A percentile compares a stretch with the other conserved stretches of the same genome.
These are phyloP conservation scores for Colletotrichum horii DNA, from an alignment of 2,329 filamentous ascomycete species.

Conservation along the genomic window DNA sequence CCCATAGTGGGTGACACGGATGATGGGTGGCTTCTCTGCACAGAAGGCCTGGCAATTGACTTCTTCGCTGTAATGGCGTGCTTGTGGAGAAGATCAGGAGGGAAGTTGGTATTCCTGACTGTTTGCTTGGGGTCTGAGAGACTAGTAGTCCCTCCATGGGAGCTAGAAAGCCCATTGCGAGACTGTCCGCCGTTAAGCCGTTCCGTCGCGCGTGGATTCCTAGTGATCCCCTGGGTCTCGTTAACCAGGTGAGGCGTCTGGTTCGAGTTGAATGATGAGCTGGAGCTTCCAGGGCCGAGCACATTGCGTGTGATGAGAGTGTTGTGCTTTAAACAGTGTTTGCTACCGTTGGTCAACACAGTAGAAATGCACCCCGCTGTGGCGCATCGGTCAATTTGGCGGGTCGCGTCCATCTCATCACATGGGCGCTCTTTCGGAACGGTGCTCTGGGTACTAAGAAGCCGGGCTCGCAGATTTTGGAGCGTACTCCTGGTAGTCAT, in stretches of 20 bases:
- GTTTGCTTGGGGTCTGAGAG: neutral
- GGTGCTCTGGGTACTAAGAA: neutral
- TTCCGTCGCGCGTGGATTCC: neutral
- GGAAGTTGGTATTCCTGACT: neutral
- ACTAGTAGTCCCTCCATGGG: neutral
- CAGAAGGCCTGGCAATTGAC: neutral
- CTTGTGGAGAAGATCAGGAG: slow-evolving; percentile 1
- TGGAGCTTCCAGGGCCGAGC: neutral
- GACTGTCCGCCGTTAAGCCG: neutral
- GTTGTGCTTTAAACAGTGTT: neutral
- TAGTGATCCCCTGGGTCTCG: neutral
- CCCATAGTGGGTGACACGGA: neutral
- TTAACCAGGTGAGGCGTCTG: neutral
- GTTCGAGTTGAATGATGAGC: neutral
- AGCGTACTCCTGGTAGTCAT: neutral
- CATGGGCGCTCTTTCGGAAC: neutral
- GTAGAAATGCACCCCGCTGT: neutral
- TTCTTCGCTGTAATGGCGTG: slow-evolving; percentile 1
- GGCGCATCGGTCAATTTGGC: neutral
- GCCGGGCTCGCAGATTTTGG: neutral
- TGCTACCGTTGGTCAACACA: neutral
- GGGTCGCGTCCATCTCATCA: neutral
- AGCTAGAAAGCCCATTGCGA: neutral
- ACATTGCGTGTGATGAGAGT: neutral
- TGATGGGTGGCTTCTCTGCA: neutral